Conservation (phyloP, 1,284 basidiomycete genomes). For the Apiotrichum veenhuisii region DNA sequence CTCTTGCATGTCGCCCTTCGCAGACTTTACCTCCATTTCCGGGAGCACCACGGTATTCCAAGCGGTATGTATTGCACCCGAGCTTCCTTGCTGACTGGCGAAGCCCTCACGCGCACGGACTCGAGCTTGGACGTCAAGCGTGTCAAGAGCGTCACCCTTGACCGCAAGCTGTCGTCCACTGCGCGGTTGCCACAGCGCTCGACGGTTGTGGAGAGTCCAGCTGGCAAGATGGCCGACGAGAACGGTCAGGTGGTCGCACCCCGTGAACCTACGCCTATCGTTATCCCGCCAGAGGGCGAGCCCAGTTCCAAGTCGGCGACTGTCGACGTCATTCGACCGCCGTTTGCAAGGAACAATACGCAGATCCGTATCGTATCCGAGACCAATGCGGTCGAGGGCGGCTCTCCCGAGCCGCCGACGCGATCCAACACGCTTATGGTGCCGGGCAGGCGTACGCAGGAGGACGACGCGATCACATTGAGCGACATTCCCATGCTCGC, state of each 20-base stretch:
- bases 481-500: slow-evolving; percentile 89
- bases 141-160: slow-evolving; percentile 85
- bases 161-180: slow-evolving; percentile 84
- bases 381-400: slow-evolving; percentile 34
- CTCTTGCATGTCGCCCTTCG: slow-evolving; percentile 91
- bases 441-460: slow-evolving; percentile 1
- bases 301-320: slow-evolving; percentile 21
- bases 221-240: slow-evolving; percentile 76
- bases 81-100: background rate
- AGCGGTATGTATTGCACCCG: slow-evolving; percentile 30
- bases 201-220: slow-evolving; percentile 93
- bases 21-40: slow-evolving; percentile 82
- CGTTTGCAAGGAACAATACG: slow-evolving; percentile 75
- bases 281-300: slow-evolving; percentile 1
- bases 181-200: slow-evolving; percentile 88
- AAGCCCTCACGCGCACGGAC: slow-evolving; percentile 20
- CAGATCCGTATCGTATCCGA: slow-evolving; percentile 80
- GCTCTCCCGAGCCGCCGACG: slow-evolving; percentile 53
- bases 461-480: slow-evolving; percentile 57
- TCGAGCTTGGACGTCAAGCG: slow-evolving; percentile 80
- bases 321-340: slow-evolving; percentile 61
- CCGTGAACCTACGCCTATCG: background rate
- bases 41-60: slow-evolving; percentile 85
- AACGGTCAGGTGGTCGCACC: slow-evolving; percentile 51
- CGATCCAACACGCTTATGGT: slow-evolving; percentile 66